Base-by-base conservation (phyloP, 2,329 filamentous ascomycete species). In the Fusarium annulatum region DNA sequence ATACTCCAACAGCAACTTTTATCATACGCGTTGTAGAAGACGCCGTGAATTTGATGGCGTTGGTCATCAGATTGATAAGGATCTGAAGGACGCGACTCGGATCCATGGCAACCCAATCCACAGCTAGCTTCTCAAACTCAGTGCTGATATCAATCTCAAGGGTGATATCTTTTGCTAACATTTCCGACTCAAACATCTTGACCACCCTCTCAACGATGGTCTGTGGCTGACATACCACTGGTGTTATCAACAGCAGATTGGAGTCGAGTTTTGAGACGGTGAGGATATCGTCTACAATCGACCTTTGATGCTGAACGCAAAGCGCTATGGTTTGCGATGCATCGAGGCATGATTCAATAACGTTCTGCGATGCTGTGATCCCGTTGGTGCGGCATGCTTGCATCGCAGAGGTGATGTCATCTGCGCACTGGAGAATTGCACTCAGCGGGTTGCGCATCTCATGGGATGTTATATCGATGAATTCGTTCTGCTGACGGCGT, bases 301-400 rank as follows among this genome's bases (percentile, higher is more conserved):
- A 84, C 80, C 94, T 94, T 77, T 95, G 93, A 80, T 95, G 93
- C 73, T 93, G 90, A 1, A 93, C 91, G 71, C 93, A 95, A 11
- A 93, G 86, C 18, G 90, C 88, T 69, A 96, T 94, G 0, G 92
- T 94, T 74, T 94, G 90, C 3, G 92, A 91, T 9, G 91, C 91
- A 65, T 94, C 92, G 33, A 93, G 86, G 61, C 90, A 90, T 67
- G 86, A 88, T 5, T 85, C 82, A 1, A 93, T 79, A 30, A 90
- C 80, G 11, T 85, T 75, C 3, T 75, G 74, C 2, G 70, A 42
- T 1, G 63, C 75, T 9, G 42, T 3, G 1, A 30, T 51, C 1
- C 30, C 52, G 1, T 39, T 51, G 6, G 30, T 21, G 5, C 28
- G 46, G 0, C 57, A 59, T 0, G 49, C 30, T 28, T 55, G 78